These are phyloP conservation scores for Podospora pseudopauciseta DNA, from an alignment of 495 filamentous ascomycete species.

Conservation along the genomic window DNA sequence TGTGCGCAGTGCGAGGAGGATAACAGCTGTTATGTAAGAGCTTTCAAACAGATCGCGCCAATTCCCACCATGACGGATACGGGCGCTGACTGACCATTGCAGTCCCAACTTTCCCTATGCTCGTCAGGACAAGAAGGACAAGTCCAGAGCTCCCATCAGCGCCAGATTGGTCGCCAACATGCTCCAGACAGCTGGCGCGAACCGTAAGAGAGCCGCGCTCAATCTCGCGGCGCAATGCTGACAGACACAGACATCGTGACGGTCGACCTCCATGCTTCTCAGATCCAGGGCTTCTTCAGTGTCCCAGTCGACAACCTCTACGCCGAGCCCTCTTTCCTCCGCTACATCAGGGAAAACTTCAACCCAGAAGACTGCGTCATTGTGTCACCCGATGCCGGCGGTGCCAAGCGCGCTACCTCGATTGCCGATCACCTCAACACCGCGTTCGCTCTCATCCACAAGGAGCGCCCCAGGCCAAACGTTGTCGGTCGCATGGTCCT, in stretches of 20 bases:
- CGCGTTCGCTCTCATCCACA: constrained; percentile 98
- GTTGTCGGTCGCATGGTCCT: constrained; percentile 96
- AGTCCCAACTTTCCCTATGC: constrained; percentile 98
- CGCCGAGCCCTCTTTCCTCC: constrained; percentile 86
- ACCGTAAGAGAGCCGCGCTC: constrained; percentile 44
- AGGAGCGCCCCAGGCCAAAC: constrained; percentile 91
- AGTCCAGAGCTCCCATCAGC: constrained; percentile 76
- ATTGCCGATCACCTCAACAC: constrained; percentile 93
- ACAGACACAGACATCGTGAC: constrained; percentile 69
- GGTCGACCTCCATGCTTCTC: constrained; percentile 77
- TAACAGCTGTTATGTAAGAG: constrained; percentile 37
- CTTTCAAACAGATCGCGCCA: background rate
- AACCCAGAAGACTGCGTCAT: constrained; percentile 83
- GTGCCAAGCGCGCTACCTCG: constrained; percentile 93
- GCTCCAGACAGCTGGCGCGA: constrained; percentile 90
- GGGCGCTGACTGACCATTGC: constrained; percentile 73
- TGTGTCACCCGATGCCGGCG: constrained; percentile 93
- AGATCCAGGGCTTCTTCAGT: constrained; percentile 84
- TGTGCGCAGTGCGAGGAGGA: constrained; percentile 31
- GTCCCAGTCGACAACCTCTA: constrained; percentile 92
- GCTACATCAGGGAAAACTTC: constrained; percentile 87
- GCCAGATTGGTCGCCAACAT: constrained; percentile 97
- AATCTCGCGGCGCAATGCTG: background rate
- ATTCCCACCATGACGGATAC: background rate
- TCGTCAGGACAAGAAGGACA: constrained; percentile 99